Evolutionary conservation across 179 eudicot genomes (phyloP), one percentile per base, ranked within the genome.

Genomic region (Heliamphora pulchella): DNA sequence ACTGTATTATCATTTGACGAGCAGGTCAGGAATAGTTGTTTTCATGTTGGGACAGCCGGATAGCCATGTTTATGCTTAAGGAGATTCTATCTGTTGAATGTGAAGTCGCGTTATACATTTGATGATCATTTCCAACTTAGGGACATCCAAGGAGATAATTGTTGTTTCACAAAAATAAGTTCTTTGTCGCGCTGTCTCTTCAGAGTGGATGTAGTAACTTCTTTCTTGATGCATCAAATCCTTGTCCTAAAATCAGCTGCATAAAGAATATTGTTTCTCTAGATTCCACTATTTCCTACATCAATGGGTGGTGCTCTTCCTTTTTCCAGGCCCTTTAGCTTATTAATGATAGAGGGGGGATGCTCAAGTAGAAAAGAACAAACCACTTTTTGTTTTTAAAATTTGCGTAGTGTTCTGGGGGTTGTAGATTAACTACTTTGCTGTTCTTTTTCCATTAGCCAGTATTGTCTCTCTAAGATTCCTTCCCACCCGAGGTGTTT

Each of bases 191-290:
- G 31, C 57, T n/a, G 57, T 11, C 74, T 6, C 31, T 15, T 70
- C 54, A 70, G 9, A 15, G 15, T 44, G 74, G 53, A 8, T 1
- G 31, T 17, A 17, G 50, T 69, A 69, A 2, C 74, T 15, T 13
- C 44, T 67, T 44, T 67, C 46, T 47, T 47, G 11, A 15, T 50
- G 43, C 39, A 57, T 72, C 46, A 72, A 72, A 51, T 72, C 44
- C 61, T 72, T 22, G 61, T 72, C 44, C 44, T 71, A 41, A 51
- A 59, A 72, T 72, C 61, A 50, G 76, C 76, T 22, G 39, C 76
- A 53, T 53, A 50, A 48, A 48, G 13, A 10, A 3, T 10, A 20
- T 22, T 50, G 43, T 72, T 17, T 22, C 61, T 39, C 46, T 67
- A 14, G 47, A 5, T n/a, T 71, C 48, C 10, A 1, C 2, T 20